Evolutionary conservation across 306 rosid species (phyloP).

Genomic region (Medicago ruthenica): DNA sequence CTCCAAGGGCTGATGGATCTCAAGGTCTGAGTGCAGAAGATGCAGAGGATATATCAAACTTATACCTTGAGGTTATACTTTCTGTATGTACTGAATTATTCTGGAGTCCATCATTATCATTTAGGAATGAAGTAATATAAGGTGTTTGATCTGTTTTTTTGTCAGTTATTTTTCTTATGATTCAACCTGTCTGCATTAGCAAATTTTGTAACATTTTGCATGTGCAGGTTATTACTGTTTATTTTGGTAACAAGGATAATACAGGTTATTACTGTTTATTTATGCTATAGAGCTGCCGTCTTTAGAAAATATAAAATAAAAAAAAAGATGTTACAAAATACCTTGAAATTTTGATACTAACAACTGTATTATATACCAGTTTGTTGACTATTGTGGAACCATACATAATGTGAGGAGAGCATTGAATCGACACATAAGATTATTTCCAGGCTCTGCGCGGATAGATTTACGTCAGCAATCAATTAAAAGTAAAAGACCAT

Average conservation of each 20-base stretch:
- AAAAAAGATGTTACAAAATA: background rate
- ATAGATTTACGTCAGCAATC: conserved; percentile 47
- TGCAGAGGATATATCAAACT: conserved; percentile 76
- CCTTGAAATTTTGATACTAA: conserved; percentile 40
- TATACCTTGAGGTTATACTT: conserved; percentile 76
- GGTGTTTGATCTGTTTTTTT: conserved; percentile 30
- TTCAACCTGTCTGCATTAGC: conserved; percentile 17
- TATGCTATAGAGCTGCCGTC: conserved; percentile 1
- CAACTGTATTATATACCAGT: conserved; percentile 56
- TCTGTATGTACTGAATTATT: conserved; percentile 41
- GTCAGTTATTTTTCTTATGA: conserved; percentile 34
- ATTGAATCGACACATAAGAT: conserved; percentile 67
- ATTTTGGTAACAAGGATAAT: too few species aligned
- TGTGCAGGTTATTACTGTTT: conserved; percentile 4
- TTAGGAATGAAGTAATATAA: conserved; percentile 31
- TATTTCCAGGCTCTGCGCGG: conserved; percentile 67
- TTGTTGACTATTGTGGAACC: conserved; percentile 84
- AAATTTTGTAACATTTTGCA: conserved; percentile 25
- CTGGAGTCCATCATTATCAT: conserved; percentile 43
- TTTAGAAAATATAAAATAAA: background rate
- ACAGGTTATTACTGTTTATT: conserved; percentile 12
- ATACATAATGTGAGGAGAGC: conserved; percentile 78
- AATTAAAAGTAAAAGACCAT: conserved; percentile 38
- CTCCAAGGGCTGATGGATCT: conserved; percentile 58
- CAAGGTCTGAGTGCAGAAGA: conserved; percentile 65